Evolutionary conservation across 2,329 filamentous ascomycete species (phyloP).

Genomic region (Diaporthe ampelina): DNA sequence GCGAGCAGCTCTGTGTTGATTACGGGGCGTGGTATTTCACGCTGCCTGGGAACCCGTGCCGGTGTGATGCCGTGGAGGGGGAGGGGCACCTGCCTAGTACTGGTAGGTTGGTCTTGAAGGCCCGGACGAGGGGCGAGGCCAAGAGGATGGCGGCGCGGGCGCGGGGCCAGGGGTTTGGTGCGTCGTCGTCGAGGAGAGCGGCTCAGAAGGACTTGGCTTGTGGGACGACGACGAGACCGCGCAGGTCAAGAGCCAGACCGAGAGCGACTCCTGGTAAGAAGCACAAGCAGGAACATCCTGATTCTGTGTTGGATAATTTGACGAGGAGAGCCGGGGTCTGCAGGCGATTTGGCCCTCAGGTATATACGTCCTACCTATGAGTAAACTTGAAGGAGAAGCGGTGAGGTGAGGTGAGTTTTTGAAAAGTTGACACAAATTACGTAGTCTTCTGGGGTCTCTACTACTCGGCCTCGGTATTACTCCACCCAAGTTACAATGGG

Average conservation of each 20-base stretch:
- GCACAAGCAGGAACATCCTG: no score
- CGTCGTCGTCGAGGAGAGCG: no score
- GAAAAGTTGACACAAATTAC: no score
- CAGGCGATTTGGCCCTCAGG: background rate
- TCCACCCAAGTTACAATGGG: no score
- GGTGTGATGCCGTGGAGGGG: background rate
- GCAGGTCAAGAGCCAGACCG: no score
- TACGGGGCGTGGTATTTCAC: background rate
- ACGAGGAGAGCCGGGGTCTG: background rate
- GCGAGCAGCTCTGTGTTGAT: constrained; percentile 6
- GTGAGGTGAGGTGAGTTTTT: no score
- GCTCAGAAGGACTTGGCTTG: no score
- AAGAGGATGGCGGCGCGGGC: background rate
- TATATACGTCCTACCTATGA: background rate
- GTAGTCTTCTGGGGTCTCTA: background rate
- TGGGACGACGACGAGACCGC: no score
- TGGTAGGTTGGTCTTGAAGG: background rate
- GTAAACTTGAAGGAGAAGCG: no score
- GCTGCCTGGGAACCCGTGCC: background rate
- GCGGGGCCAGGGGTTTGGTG: background rate
- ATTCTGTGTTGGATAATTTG: background rate
- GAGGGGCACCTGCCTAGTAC: background rate
- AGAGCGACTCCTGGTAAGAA: no score
- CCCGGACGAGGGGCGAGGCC: background rate
- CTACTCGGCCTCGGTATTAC: no score